Conservation (phyloP, 2,329 filamentous ascomycete genomes). For the Trichoderma aggressivum region DNA sequence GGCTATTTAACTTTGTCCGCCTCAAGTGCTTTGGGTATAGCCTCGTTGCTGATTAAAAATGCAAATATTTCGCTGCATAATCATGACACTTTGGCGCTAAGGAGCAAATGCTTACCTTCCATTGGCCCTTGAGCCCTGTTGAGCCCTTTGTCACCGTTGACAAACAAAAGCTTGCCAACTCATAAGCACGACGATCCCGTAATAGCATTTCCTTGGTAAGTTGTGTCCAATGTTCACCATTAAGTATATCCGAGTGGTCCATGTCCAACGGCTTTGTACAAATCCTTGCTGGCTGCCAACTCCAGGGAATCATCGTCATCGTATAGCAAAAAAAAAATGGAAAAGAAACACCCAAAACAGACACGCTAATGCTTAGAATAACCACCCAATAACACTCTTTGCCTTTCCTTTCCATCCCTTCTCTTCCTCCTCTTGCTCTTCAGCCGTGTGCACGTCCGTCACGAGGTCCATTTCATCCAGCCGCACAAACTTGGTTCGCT, state of each 20-base stretch:
- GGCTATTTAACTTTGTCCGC: not conserved
- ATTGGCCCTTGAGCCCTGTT: not conserved
- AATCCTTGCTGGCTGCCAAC: constrained; percentile 2
- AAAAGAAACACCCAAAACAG: not conserved
- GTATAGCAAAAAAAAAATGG: not conserved
- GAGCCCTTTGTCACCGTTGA: constrained; percentile 1
- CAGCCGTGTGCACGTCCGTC: constrained; percentile 56
- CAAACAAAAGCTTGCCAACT: not conserved
- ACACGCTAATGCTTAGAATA: constrained; percentile 28
- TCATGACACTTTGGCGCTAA: constrained; percentile 8
- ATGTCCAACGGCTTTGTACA: constrained; percentile 13
- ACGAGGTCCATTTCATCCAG: constrained; percentile 61
- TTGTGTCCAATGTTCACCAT: not conserved
- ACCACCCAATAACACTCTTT: constrained; percentile 32
- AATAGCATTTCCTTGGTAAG: not conserved
- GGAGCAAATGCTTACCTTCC: not conserved
- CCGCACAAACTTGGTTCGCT: constrained; percentile 57
- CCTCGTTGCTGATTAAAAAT: constrained; percentile 3
- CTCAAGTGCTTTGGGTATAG: not conserved
- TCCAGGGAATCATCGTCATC: not conserved
- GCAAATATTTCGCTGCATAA: not conserved
- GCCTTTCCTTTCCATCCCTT: constrained; percentile 47
- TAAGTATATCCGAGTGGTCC: not conserved
- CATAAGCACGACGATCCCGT: not conserved
- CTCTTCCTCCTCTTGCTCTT: constrained; percentile 26